A percentile compares a stretch with the other conserved stretches of the same genome.
phyloP scores from a whole-genome alignment of 1,284 basidiomycete genomes.

The Ustilago shanxiensis region DNA sequence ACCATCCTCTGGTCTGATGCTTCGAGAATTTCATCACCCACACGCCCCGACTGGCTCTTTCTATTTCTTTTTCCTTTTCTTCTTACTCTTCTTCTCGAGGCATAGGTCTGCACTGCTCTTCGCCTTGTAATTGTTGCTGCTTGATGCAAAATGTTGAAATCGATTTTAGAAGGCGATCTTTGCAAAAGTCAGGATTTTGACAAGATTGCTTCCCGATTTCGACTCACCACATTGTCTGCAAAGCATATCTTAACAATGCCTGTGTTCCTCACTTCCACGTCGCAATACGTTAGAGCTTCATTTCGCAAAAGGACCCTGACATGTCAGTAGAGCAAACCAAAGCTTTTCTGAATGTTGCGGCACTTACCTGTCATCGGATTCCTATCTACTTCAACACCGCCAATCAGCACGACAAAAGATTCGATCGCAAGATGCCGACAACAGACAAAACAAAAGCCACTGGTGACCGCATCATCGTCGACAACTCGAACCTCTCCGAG shows the following conservation, averaged over 20 bases:
- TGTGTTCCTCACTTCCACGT: constrained; percentile 10
- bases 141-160: constrained; percentile 1
- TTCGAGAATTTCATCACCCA: not conserved
- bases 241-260: not conserved
- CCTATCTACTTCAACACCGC: not conserved
- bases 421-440: constrained; percentile 17
- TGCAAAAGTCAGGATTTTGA: too few species aligned
- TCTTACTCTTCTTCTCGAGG: not conserved
- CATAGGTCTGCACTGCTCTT: not conserved
- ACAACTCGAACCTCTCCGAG: constrained; percentile 61
- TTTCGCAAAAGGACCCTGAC: constrained; percentile 1
- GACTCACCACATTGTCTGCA: too few species aligned
- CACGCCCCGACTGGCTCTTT: not conserved
- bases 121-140: not conserved
- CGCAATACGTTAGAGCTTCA: constrained; percentile 2
- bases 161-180: not conserved
- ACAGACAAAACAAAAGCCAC: not conserved
- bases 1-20: not conserved
- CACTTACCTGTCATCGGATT: not conserved
- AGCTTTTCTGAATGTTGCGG: not conserved
- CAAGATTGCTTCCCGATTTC: too few species aligned
- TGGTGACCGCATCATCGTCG: constrained; percentile 57
- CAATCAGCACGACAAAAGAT: not conserved
- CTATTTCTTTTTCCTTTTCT: not conserved
- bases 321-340: not conserved